Conservation (phyloP, 2,329 filamentous ascomycete genomes). For the Pezicula carpinea region DNA sequence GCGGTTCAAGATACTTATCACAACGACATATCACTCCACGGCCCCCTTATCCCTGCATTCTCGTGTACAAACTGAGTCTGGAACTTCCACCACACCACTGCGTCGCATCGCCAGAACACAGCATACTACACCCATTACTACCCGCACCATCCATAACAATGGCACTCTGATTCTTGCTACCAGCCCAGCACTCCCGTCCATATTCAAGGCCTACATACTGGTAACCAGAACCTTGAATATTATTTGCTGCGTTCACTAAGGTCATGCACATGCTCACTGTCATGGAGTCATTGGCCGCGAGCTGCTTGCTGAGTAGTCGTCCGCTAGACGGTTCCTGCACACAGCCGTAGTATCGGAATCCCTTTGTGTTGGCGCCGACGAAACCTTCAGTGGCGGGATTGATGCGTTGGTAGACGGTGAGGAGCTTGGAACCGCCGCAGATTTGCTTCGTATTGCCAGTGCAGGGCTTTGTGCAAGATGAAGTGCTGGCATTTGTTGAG, state of each 20-base stretch:
- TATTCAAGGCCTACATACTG: conserved; percentile 7
- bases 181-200: conserved; percentile 2
- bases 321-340: not conserved
- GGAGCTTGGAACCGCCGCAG: not conserved
- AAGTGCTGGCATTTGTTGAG: not conserved
- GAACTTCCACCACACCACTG: conserved; percentile 9
- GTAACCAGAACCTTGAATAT: not conserved
- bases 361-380: not conserved
- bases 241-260: not conserved
- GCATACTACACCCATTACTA: conserved; percentile 4
- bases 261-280: conserved; percentile 2
- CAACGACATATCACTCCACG: not conserved
- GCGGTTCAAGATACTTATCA: too few species aligned
- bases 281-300: not conserved
- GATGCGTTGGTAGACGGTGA: not conserved
- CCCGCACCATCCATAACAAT: not conserved
- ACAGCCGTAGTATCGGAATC: not conserved
- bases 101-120: conserved; percentile 5
- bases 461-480: not conserved
- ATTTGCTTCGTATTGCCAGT: not conserved
- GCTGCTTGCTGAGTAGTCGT: not conserved
- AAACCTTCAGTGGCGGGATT: too few species aligned
- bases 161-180: not conserved
- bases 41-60: not conserved
- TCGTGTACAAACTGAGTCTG: conserved; percentile 8